Conservation (phyloP, 306 rosid genomes). For the Malus orientalis region DNA sequence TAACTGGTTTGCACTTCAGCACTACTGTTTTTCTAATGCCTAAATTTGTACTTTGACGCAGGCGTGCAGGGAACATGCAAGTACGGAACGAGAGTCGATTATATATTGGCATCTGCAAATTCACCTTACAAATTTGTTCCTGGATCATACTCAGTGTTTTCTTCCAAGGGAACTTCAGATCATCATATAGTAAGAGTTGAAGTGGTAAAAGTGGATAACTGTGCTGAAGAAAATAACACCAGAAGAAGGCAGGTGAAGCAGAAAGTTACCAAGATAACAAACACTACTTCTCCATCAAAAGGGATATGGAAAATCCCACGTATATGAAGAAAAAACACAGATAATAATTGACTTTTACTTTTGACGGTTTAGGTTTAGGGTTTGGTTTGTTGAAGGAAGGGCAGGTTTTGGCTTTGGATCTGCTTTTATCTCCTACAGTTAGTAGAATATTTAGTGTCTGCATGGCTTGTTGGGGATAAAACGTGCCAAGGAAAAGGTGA, state of each 20-base stretch:
- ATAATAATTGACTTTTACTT: not conserved
- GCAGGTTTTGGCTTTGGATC: not conserved
- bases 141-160: conserved; percentile 75
- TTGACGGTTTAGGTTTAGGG: not conserved
- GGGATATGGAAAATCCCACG: conserved; percentile 50
- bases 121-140: conserved; percentile 69
- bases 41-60: conserved; percentile 15
- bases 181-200: conserved; percentile 96
- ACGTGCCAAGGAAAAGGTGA: not conserved
- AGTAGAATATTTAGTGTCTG: not conserved
- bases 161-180: conserved; percentile 98
- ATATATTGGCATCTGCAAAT: conserved; percentile 68
- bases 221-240: conserved; percentile 23
- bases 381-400: conserved; percentile 6
- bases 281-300: conserved; percentile 43
- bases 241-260: conserved; percentile 31
- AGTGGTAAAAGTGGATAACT: conserved; percentile 27
- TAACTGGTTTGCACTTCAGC: not conserved
- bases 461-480: not conserved
- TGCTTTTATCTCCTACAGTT: not conserved
- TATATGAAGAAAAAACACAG: not conserved
- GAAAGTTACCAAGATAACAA: conserved; percentile 47
- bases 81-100: conserved; percentile 92
- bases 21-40: not conserved
- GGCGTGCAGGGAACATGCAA: conserved; percentile 99